A percentile compares a stretch with the other conserved stretches of the same genome.
Conservation (phyloP, 352 stramenopile species). For the Pythium plurisporium region DNA sequence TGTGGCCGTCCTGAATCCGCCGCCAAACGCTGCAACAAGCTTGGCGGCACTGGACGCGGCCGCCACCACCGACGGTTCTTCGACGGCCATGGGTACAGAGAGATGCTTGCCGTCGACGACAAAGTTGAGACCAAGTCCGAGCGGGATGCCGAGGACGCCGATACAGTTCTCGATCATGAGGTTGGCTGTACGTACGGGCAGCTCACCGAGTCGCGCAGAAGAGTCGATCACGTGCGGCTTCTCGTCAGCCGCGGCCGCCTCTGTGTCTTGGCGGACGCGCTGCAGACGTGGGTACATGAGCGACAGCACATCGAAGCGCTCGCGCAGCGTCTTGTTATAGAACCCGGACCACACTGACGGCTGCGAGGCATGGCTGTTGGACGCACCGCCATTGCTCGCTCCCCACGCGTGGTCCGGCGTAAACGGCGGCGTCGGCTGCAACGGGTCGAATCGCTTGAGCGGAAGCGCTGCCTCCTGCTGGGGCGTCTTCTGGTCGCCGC, state of each 20-base stretch:
- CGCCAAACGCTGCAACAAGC: slow-evolving; percentile 62
- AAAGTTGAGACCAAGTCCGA: slow-evolving; percentile 86
- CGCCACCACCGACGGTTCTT: slow-evolving; percentile 83
- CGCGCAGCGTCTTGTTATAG: slow-evolving; percentile 86
- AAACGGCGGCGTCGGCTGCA: slow-evolving; percentile 38
- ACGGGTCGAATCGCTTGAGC: slow-evolving; percentile 43
- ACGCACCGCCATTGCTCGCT: neutral
- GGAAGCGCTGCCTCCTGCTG: neutral
- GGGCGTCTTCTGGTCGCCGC: neutral
- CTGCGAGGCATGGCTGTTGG: slow-evolving; percentile 29
- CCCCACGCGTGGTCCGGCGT: slow-evolving; percentile 24
- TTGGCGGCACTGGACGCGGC: slow-evolving; percentile 82
- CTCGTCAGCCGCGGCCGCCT: neutral
- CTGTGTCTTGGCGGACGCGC: slow-evolving; percentile 30
- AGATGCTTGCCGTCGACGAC: slow-evolving; percentile 75
- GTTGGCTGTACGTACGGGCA: slow-evolving; percentile 75
- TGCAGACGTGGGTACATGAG: slow-evolving; percentile 77
- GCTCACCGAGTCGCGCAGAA: slow-evolving; percentile 48
- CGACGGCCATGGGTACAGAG: slow-evolving; percentile 81
- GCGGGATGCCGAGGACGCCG: slow-evolving; percentile 74
- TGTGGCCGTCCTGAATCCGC: slow-evolving; percentile 69
- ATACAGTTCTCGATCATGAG: slow-evolving; percentile 91
- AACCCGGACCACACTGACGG: slow-evolving; percentile 84
- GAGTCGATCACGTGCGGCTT: slow-evolving; percentile 1
- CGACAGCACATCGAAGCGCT: slow-evolving; percentile 78